Conservation (phyloP, 148 eudicot species). For the Linanthus parryae region DNA sequence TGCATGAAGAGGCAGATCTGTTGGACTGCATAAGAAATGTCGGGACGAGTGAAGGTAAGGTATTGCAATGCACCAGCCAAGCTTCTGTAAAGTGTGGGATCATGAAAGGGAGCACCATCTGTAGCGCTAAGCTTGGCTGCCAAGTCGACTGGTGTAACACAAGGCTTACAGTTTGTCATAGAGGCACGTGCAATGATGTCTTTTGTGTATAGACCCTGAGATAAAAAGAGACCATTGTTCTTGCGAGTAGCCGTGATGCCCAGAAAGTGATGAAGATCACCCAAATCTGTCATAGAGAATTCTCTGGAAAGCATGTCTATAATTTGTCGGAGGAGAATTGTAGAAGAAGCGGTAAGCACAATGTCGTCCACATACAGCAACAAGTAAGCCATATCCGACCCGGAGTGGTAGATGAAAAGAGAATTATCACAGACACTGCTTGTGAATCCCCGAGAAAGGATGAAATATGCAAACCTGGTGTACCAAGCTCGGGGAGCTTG, state of each 20-base stretch:
- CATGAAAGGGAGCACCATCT: background rate
- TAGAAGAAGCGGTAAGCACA: constrained; percentile 4
- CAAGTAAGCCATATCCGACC: background rate
- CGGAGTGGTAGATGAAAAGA: background rate
- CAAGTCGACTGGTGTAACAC: background rate
- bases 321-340: background rate
- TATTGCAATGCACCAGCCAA: background rate
- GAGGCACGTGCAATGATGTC: background rate
- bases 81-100: constrained; percentile 1
- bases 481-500: background rate
- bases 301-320: background rate
- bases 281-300: background rate
- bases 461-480: constrained; percentile 1
- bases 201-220: background rate
- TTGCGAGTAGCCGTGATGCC: background rate
- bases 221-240: background rate
- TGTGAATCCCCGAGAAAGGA: background rate
- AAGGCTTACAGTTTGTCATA: background rate
- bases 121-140: background rate
- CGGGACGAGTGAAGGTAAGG: too few relatives aligned
- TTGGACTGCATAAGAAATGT: background rate
- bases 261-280: background rate
- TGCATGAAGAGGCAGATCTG: constrained; percentile 1
- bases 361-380: too few relatives aligned
- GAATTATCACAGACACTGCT: background rate